Percentiles rank a stretch among this genome's conserved stretches.
Evolutionary conservation across 2,329 filamentous ascomycete species (phyloP).

Genomic region (Fusarium vanettenii): DNA sequence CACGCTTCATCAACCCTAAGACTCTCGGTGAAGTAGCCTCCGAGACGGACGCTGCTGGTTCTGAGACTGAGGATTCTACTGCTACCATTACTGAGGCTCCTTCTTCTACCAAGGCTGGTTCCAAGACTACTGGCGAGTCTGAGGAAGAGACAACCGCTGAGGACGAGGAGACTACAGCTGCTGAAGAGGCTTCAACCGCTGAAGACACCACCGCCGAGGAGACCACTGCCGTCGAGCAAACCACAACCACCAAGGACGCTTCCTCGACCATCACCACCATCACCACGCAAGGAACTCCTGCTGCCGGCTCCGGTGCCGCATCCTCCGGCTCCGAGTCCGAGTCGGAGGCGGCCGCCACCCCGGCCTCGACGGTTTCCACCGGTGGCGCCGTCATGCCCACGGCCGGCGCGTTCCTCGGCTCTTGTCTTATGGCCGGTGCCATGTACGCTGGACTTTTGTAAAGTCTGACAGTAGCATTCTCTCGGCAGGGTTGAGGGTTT

Average conservation of each 20-base stretch:
- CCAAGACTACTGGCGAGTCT: not conserved
- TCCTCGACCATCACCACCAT: conserved; percentile 21
- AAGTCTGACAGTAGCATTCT: not conserved
- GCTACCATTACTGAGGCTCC: conserved; percentile 35
- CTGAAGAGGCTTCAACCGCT: not conserved
- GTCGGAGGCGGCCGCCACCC: conserved; percentile 28
- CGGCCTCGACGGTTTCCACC: conserved; percentile 31
- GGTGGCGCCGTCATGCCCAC: conserved; percentile 41
- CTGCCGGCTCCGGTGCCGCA: conserved; percentile 17
- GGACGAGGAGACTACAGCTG: conserved; percentile 1
- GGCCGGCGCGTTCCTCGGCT: conserved; percentile 39
- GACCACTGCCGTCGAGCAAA: conserved; percentile 3
- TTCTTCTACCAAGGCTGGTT: conserved; percentile 18
- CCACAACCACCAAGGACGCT: conserved; percentile 12
- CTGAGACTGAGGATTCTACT: conserved; percentile 6
- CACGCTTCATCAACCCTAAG: conserved; percentile 58
- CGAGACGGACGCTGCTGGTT: conserved; percentile 8
- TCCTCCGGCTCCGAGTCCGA: conserved; percentile 32
- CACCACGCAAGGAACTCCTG: conserved; percentile 12
- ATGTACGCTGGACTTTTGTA: conserved; percentile 45
- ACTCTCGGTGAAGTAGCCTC: conserved; percentile 33
- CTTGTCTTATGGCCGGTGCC: conserved; percentile 42
- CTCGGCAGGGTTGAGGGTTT: not conserved
- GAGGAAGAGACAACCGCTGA: conserved; percentile 9
- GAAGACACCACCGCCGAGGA: conserved; percentile 5